A percentile compares a stretch with the other conserved stretches of the same genome.
Evolutionary conservation across 345 rosid species (phyloP).

Genomic region (Bretschneidera sinensis): DNA sequence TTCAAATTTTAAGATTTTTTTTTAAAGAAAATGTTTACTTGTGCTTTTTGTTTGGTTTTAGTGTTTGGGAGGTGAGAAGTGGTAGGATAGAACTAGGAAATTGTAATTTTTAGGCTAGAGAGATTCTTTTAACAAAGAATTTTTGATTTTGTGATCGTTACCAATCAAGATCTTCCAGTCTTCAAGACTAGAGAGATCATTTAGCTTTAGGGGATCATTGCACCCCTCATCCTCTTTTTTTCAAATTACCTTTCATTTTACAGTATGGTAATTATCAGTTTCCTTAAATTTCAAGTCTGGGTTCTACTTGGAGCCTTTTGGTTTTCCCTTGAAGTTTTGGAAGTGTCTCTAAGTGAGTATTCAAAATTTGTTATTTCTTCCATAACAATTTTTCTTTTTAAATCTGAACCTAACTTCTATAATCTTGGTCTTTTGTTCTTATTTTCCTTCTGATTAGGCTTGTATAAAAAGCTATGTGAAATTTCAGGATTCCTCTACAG

Average conservation of each 20-base stretch:
- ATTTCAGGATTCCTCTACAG: slow-evolving; percentile 36
- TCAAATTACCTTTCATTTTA: not conserved
- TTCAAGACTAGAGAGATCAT: not conserved
- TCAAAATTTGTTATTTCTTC: slow-evolving; percentile 2
- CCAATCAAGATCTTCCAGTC: slow-evolving; percentile 10
- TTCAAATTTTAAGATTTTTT: not conserved
- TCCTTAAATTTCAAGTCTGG: too few species aligned
- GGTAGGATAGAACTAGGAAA: not conserved
- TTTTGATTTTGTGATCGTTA: slow-evolving; percentile 3
- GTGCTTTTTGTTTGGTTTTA: slow-evolving; percentile 9
- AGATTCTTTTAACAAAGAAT: not conserved
- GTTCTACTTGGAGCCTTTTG: not conserved
- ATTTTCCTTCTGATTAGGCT: not conserved
- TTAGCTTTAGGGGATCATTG: not conserved
- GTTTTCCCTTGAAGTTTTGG: slow-evolving; percentile 9
- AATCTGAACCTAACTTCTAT: too few species aligned
- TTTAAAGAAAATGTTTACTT: slow-evolving; percentile 5
- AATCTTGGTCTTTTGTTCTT: not conserved
- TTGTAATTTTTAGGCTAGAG: not conserved
- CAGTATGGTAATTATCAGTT: not conserved
- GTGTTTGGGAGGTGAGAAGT: slow-evolving; percentile 10
- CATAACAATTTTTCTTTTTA: slow-evolving; percentile 1
- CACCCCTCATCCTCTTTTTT: not conserved
- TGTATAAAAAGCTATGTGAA: slow-evolving; percentile 1
- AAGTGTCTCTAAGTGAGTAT: not conserved